A percentile compares a stretch with the other conserved stretches of the same genome.
These are phyloP conservation scores for Neurospora sp. DNA, from an alignment of 495 filamentous ascomycete species.

Conservation along the genomic window DNA sequence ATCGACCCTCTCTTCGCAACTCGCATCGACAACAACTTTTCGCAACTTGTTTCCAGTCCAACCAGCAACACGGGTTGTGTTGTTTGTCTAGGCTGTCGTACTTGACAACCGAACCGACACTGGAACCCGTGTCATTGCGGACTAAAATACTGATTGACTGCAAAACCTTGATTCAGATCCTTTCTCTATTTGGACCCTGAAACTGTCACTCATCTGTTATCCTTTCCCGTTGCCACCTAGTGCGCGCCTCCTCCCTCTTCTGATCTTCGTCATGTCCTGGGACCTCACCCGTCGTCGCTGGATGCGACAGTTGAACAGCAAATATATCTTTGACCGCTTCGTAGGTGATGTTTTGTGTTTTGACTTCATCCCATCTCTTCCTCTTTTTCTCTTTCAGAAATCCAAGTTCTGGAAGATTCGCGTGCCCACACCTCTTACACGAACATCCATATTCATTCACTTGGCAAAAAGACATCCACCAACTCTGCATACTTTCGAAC, in stretches of 20 bases:
- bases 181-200: not conserved
- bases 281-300: constrained; percentile 52
- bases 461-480: not conserved
- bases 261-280: constrained; percentile 36
- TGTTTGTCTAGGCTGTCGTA: not conserved
- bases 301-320: constrained; percentile 58
- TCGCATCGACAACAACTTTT: not conserved
- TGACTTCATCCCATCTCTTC: constrained; percentile 8
- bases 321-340: constrained; percentile 70
- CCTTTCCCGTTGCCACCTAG: not conserved
- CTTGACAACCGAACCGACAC: not conserved
- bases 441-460: too few species aligned
- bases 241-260: not conserved
- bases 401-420: constrained; percentile 1
- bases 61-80: not conserved
- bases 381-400: too few species aligned
- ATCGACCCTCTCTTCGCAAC: not conserved
- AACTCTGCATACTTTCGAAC: not conserved
- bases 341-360: constrained; percentile 41
- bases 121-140: not conserved
- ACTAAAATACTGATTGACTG: not conserved
- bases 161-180: not conserved
- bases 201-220: not conserved
- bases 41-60: not conserved
- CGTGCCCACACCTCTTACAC: not conserved